Percentiles rank a stretch among this genome's conserved stretches.
phyloP scores from a whole-genome alignment of 768 basidiomycete species.

The Cyclocybe cylindracea region DNA sequence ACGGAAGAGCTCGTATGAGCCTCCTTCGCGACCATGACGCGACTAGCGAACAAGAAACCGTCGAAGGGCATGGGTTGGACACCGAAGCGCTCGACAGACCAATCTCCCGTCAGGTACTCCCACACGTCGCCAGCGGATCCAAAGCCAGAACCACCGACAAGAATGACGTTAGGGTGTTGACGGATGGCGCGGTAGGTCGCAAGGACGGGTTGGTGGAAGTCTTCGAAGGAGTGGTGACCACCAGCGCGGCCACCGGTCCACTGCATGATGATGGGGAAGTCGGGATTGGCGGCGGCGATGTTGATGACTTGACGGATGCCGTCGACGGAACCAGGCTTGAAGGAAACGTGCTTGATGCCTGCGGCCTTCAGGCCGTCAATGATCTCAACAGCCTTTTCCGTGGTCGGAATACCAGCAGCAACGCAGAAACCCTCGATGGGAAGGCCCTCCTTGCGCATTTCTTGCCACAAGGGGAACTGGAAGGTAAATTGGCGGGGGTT shows the following conservation, averaged over 20 bases:
- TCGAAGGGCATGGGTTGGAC: constrained; percentile 98
- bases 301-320: constrained; percentile 97
- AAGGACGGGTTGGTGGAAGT: constrained; percentile 96
- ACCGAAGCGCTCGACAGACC: constrained; percentile 81
- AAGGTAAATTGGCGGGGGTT: constrained; percentile 96
- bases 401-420: constrained; percentile 94
- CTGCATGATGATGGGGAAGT: constrained; percentile 96
- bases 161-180: constrained; percentile 82
- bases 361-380: constrained; percentile 78
- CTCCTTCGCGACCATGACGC: constrained; percentile 99
- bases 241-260: constrained; percentile 99
- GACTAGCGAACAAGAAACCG: constrained; percentile 93
- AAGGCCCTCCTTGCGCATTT: constrained; percentile 92
- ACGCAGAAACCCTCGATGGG: constrained; percentile 99
- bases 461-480: constrained; percentile 98
- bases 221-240: constrained; percentile 97
- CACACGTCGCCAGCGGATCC: constrained; percentile 94
- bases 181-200: constrained; percentile 90
- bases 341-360: constrained; percentile 94
- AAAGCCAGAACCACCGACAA: constrained; percentile 95
- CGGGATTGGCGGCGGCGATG: constrained; percentile 91
- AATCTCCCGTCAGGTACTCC: constrained; percentile 96
- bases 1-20: constrained; percentile 93
- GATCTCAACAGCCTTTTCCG: constrained; percentile 97
- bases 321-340: constrained; percentile 98